Evolutionary conservation across 495 filamentous ascomycete species (phyloP).

Genomic region (Paragyromitra xinjiangensis): DNA sequence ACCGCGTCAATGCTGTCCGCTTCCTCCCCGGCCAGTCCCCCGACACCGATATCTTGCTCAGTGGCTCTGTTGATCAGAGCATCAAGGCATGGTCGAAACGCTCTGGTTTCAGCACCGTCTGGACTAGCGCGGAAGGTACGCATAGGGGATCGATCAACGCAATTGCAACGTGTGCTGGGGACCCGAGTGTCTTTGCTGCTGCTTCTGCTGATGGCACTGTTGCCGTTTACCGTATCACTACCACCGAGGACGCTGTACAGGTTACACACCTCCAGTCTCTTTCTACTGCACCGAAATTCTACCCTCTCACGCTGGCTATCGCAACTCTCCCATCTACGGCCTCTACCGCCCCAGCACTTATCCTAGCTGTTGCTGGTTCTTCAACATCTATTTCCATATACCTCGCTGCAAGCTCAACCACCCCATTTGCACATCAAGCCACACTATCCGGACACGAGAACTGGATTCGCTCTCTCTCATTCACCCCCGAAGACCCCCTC

Average conservation of each 20-base stretch:
- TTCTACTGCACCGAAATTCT: conserved; percentile 75
- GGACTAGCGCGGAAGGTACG: conserved; percentile 59
- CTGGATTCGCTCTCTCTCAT: conserved; percentile 87
- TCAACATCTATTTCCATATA: conserved; percentile 79
- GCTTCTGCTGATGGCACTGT: conserved; percentile 85
- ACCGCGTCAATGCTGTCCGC: conserved; percentile 82
- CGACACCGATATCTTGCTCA: conserved; percentile 69
- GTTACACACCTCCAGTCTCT: conserved; percentile 74
- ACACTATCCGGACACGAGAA: conserved; percentile 90
- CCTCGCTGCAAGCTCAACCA: conserved; percentile 62
- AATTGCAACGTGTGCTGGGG: conserved; percentile 64
- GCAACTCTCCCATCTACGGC: conserved; percentile 62
- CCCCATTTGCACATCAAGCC: conserved; percentile 75
- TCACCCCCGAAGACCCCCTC: conserved; percentile 70
- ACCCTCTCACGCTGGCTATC: conserved; percentile 79
- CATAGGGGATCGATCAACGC: conserved; percentile 83
- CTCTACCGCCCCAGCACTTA: conserved; percentile 62
- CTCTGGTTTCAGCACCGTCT: conserved; percentile 63
- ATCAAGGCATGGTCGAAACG: conserved; percentile 74
- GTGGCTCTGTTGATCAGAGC: conserved; percentile 82
- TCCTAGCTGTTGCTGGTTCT: conserved; percentile 87
- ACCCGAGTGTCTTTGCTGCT: conserved; percentile 61
- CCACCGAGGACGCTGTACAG: conserved; percentile 56
- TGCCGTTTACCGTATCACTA: conserved; percentile 69
- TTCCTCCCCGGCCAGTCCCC: conserved; percentile 69